Conservation (phyloP, 1,284 basidiomycete genomes). For the Inonotus hispidus region DNA sequence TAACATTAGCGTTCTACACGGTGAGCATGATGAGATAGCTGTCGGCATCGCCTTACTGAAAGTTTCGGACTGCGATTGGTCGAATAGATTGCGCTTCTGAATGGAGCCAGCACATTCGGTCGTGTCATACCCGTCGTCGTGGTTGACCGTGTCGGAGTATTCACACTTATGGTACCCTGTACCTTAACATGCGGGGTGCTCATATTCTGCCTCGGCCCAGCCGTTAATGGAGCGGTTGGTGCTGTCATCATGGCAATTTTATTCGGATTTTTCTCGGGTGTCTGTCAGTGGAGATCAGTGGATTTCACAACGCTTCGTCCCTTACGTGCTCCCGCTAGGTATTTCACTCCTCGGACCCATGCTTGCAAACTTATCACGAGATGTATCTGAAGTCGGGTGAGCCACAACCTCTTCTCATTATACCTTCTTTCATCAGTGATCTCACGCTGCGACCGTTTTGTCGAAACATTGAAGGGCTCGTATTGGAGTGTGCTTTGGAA, state of each 20-base stretch:
- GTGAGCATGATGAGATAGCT: constrained; percentile 1
- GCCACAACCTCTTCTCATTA: background rate
- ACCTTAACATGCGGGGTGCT: constrained; percentile 31
- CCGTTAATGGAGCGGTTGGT: constrained; percentile 33
- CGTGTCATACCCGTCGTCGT: constrained; percentile 35
- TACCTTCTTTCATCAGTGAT: background rate
- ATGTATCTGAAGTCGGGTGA: constrained; percentile 15
- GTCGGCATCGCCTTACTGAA: constrained; percentile 7
- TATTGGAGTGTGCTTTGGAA: constrained; percentile 12
- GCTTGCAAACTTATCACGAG: constrained; percentile 6
- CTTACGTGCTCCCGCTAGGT: background rate
- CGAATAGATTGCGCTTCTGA: constrained; percentile 34
- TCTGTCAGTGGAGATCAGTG: constrained; percentile 30
- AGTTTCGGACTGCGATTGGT: background rate
- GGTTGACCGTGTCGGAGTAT: constrained; percentile 33
- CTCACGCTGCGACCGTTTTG: background rate
- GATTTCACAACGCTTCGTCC: background rate
- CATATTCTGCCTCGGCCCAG: constrained; percentile 38
- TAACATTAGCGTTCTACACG: constrained; percentile 19
- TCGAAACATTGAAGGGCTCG: background rate
- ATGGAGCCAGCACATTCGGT: constrained; percentile 37
- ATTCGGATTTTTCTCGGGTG: constrained; percentile 47
- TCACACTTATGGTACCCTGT: constrained; percentile 36
- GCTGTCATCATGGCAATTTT: constrained; percentile 41
- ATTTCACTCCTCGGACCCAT: constrained; percentile 11